These are phyloP conservation scores for Populus trichocarpa DNA, from an alignment of 441 rosid species.

Conservation along the genomic window DNA sequence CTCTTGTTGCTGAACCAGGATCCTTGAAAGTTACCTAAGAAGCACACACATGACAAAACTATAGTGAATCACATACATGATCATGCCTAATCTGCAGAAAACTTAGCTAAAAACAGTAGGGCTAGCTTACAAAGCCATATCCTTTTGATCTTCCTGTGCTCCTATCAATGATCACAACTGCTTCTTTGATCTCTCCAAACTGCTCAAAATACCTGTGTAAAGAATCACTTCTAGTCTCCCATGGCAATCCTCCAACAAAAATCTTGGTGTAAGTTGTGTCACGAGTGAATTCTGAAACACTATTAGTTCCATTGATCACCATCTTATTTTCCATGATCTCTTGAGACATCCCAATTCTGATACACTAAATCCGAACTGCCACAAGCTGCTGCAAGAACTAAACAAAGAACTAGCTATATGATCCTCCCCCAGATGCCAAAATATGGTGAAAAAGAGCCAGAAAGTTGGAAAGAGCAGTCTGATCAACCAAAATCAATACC, in stretches of 20 bases:
- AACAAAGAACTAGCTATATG: not conserved
- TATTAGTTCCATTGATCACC: not conserved
- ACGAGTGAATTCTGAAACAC: not conserved
- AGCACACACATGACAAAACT: not conserved
- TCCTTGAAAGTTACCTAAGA: slow-evolving; percentile 12
- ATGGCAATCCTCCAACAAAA: slow-evolving; percentile 73
- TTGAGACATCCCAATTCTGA: not conserved
- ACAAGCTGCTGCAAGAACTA: not conserved
- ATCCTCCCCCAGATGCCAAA: not conserved
- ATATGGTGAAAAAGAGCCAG: not conserved
- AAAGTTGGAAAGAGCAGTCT: not conserved
- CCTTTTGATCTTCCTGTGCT: slow-evolving; percentile 67
- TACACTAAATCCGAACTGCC: not conserved
- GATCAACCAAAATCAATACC: not conserved
- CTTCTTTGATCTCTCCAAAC: slow-evolving; percentile 66
- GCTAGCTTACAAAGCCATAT: slow-evolving; percentile 55
- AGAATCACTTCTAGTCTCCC: slow-evolving; percentile 63
- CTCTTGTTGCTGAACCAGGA: slow-evolving; percentile 43
- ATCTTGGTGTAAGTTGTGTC: slow-evolving; percentile 61
- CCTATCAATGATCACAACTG: slow-evolving; percentile 66
- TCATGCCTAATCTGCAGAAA: slow-evolving; percentile 17
- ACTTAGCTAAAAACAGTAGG: slow-evolving; percentile 30
- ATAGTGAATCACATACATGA: not conserved
- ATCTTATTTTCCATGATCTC: not conserved
- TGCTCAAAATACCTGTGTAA: slow-evolving; percentile 51